A percentile compares a stretch with the other conserved stretches of the same genome.
Evolutionary conservation across 139 green algal species (phyloP).

Genomic region (Chlorella sp.): DNA sequence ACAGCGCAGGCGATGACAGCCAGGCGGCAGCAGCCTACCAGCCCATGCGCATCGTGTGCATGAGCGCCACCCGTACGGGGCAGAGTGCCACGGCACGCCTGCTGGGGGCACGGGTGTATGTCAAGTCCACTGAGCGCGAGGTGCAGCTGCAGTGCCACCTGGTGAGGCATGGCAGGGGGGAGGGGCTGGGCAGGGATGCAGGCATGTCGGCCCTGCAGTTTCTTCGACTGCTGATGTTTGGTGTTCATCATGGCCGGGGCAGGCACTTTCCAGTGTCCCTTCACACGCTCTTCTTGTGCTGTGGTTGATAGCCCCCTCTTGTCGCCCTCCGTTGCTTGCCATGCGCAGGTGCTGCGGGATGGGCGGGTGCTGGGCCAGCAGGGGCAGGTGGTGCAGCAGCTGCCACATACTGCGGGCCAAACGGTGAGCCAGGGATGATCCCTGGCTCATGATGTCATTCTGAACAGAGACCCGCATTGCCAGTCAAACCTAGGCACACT

Average conservation of each 20-base stretch:
- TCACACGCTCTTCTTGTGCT: background rate
- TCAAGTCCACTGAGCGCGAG: too few relatives aligned
- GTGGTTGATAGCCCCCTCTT: background rate
- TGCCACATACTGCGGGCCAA: background rate
- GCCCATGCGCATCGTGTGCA: constrained; percentile 10
- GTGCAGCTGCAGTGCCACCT: constrained; percentile 6
- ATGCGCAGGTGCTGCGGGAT: background rate
- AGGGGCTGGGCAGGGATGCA: background rate
- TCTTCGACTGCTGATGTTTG: too few relatives aligned
- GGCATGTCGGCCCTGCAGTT: too few relatives aligned
- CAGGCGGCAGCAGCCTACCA: background rate
- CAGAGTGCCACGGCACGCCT: background rate
- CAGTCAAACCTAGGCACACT: too few relatives aligned
- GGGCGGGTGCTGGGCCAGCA: too few relatives aligned
- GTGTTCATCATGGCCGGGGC: too few relatives aligned
- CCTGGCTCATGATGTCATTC: background rate
- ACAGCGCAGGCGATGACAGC: background rate
- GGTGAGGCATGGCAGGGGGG: background rate
- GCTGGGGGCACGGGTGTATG: background rate
- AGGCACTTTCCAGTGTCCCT: too few relatives aligned
- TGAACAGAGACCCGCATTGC: too few relatives aligned
- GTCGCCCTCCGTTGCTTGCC: background rate
- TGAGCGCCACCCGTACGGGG: constrained; percentile 3
- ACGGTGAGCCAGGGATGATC: background rate
- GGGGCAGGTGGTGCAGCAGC: background rate